Evolutionary conservation across 2,329 filamentous ascomycete genomes (phyloP), one percentile per base, ranked within the genome.

Genomic region (Colletotrichum australisinense): DNA sequence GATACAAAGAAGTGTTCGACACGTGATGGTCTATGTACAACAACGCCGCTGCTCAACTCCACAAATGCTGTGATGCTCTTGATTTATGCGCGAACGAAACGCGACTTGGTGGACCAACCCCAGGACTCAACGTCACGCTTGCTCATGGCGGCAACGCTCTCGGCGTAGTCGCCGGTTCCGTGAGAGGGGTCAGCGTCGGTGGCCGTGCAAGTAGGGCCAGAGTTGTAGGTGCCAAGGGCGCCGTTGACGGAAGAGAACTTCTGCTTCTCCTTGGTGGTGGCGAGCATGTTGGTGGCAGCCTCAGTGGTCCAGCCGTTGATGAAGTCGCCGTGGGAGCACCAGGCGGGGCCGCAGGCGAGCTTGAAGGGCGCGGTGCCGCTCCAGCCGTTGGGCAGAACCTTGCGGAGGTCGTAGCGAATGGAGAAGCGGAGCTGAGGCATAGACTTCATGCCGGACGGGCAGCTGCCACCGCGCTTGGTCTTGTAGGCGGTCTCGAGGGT

Each of bases 251-350:
- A 67, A 16, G 72, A 75, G 59, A 83, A 86, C 32, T 82, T 73
- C 75, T 81, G 82, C 78, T 84, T 84, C 55, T 82, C 74, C 26
- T 60, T 6, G 4, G 77, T 80, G 1, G 83, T 80, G 49, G 76
- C 78, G 16, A 87, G 67, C 84, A 87, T 86, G 70, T 84, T 83
- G 70, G 76, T 1, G 0, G 83, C 83, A 0, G 80, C 81, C 65
- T 86, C 84, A n/a, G 77, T 75, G 8, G 82, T 79, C 86, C 86
- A 87, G n/a, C 81, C 86, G 58, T 86, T 86, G 78, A 87, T 85
- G 71, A 87, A 87, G 76, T 87, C 86, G 7, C 86, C 85, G 76
- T 87, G 85, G 9, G 79, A 81, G 80, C 83, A 84, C 77, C 80
- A 86, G 0, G 83, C 81, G 11, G 78, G 75, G 0, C 83, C 84